phyloP scores from a whole-genome alignment of 2,329 filamentous ascomycete genomes.

The Huntiella omanensis region DNA sequence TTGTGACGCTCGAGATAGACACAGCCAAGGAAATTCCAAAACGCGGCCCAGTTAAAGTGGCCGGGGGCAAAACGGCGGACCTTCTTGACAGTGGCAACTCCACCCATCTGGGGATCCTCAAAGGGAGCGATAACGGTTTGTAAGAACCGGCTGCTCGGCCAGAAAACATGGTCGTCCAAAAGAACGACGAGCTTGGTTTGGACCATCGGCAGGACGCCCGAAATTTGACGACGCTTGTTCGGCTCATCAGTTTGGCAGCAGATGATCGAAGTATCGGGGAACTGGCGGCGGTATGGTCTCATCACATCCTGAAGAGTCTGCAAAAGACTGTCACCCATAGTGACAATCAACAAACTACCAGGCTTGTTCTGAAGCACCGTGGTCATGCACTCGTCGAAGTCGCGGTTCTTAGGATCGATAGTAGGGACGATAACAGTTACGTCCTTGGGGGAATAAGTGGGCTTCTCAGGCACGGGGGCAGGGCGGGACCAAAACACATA shows the following conservation, averaged over 20 bases:
- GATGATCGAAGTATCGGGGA: slow-evolving; percentile 14
- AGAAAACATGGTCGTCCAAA: slow-evolving; percentile 35
- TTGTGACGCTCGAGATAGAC: slow-evolving; percentile 44
- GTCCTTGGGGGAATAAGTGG: slow-evolving; percentile 20
- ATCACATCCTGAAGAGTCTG: slow-evolving; percentile 12
- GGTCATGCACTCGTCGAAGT: slow-evolving; percentile 24
- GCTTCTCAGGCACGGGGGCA: slow-evolving; percentile 14
- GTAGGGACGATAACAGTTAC: slow-evolving; percentile 35
- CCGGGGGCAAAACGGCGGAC: slow-evolving; percentile 22
- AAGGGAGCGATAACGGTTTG: slow-evolving; percentile 24
- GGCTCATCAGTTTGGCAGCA: slow-evolving; percentile 19
- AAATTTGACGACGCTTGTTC: slow-evolving; percentile 32
- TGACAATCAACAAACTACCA: slow-evolving; percentile 24
- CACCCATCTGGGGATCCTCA: slow-evolving; percentile 26
- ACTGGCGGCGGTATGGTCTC: not conserved
- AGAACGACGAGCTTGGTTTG: slow-evolving; percentile 25
- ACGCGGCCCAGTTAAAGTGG: slow-evolving; percentile 16
- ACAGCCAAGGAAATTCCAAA: slow-evolving; percentile 37
- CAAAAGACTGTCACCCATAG: slow-evolving; percentile 20
- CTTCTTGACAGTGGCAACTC: slow-evolving; percentile 37
- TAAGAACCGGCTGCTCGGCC: slow-evolving; percentile 24
- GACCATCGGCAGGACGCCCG: slow-evolving; percentile 20
- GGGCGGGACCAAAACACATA: slow-evolving; percentile 23
- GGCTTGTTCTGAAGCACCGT: slow-evolving; percentile 23
- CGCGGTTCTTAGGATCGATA: slow-evolving; percentile 22